These are phyloP conservation scores for Xylaria hypoxylon DNA, from an alignment of 2,329 filamentous ascomycete genomes.

Conservation along the genomic window DNA sequence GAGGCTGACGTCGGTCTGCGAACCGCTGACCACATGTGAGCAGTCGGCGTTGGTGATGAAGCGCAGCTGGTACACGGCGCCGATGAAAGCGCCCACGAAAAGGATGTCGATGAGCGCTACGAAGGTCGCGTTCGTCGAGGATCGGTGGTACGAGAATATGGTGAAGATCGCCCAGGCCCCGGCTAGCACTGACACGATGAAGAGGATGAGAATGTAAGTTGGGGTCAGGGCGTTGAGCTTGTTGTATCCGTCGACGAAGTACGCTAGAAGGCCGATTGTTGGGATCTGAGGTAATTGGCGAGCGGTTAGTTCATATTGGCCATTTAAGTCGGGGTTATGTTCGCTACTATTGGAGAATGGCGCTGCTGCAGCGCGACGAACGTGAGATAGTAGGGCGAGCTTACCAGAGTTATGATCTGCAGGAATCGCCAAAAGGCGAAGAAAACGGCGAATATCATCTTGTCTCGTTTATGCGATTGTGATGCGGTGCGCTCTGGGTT, in stretches of 20 bases:
- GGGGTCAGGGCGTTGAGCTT: slow-evolving; percentile 69
- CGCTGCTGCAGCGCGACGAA: neutral
- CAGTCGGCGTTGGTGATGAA: slow-evolving; percentile 75
- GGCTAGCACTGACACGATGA: slow-evolving; percentile 74
- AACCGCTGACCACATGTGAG: slow-evolving; percentile 63
- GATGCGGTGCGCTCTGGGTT: slow-evolving; percentile 10
- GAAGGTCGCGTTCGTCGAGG: slow-evolving; percentile 69
- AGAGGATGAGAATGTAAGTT: slow-evolving; percentile 72
- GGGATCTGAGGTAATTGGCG: slow-evolving; percentile 63
- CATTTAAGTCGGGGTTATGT: neutral
- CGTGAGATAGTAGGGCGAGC: slow-evolving; percentile 40
- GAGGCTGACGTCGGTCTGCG: slow-evolving; percentile 67
- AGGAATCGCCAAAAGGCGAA: slow-evolving; percentile 72
- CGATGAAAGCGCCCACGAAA: slow-evolving; percentile 74
- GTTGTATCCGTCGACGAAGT: slow-evolving; percentile 72
- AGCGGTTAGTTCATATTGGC: slow-evolving; percentile 12
- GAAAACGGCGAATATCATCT: slow-evolving; percentile 72
- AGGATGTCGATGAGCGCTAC: slow-evolving; percentile 69
- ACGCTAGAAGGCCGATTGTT: slow-evolving; percentile 73
- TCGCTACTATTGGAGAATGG: neutral
- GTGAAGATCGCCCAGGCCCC: slow-evolving; percentile 73
- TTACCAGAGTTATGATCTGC: slow-evolving; percentile 72
- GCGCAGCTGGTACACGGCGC: slow-evolving; percentile 69
- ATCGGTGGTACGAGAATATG: slow-evolving; percentile 74
- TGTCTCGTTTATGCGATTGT: slow-evolving; percentile 37